A percentile compares a stretch with the other conserved stretches of the same genome.
Conservation (phyloP, 306 rosid genomes). For the Prinsepia uniflora region DNA sequence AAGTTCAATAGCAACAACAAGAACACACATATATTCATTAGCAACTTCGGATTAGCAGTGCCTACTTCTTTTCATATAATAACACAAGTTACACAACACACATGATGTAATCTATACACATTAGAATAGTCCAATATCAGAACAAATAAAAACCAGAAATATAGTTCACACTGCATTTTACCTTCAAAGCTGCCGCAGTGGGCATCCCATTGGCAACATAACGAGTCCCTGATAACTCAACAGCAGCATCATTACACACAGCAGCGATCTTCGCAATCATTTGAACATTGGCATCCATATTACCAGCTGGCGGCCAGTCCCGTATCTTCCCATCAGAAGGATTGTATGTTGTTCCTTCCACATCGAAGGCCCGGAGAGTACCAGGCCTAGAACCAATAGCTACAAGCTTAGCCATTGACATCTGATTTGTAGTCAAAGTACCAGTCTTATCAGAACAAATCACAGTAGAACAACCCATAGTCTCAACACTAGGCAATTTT, state of each 20-base stretch:
- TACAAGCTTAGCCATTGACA: conserved; percentile 62
- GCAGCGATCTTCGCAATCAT: conserved; percentile 64
- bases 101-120: background rate
- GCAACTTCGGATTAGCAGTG: background rate
- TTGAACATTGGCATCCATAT: conserved; percentile 61
- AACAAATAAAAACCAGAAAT: background rate
- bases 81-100: too few species aligned
- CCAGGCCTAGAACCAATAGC: conserved; percentile 52
- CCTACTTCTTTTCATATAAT: too few species aligned
- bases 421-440: conserved; percentile 55
- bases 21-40: background rate
- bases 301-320: conserved; percentile 44
- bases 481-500: conserved; percentile 51
- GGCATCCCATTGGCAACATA: conserved; percentile 64
- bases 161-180: background rate
- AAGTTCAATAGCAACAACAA: background rate
- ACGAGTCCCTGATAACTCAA: conserved; percentile 43
- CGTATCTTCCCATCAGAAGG: conserved; percentile 62
- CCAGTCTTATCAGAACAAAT: conserved; percentile 38
- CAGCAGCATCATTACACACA: conserved; percentile 67
- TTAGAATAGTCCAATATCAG: background rate
- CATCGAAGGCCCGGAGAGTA: conserved; percentile 47
- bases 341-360: conserved; percentile 64
- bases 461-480: conserved; percentile 35
- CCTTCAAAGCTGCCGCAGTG: conserved; percentile 75